A percentile compares a stretch with the other conserved stretches of the same genome.
Conservation (phyloP, 2,329 filamentous ascomycete species). For the Akanthomyces uredinophilus region DNA sequence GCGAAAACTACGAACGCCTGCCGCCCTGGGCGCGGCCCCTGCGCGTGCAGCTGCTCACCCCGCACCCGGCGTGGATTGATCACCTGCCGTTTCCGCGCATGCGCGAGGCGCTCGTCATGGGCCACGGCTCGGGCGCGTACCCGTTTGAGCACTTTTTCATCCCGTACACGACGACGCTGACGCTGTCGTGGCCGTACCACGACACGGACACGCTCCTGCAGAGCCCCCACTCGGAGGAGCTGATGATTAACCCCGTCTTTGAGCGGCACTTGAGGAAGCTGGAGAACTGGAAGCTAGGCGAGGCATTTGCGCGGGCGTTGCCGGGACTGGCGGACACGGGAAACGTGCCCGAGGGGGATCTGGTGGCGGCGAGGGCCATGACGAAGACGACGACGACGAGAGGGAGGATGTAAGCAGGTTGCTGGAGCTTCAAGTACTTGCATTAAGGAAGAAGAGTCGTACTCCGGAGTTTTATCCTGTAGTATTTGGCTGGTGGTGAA, state of each 20-base stretch:
- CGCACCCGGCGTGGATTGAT: constrained; percentile 79
- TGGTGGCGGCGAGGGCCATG: not conserved
- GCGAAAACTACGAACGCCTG: constrained; percentile 72
- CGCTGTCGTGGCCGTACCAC: constrained; percentile 81
- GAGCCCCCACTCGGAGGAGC: constrained; percentile 53
- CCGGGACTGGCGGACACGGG: constrained; percentile 39
- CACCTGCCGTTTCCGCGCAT: constrained; percentile 74
- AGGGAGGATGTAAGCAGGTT: not conserved
- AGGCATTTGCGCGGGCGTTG: constrained; percentile 60
- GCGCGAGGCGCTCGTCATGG: constrained; percentile 59
- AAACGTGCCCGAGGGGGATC: constrained; percentile 19
- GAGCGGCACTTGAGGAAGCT: constrained; percentile 70
- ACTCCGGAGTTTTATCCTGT: not conserved
- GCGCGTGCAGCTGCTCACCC: constrained; percentile 57
- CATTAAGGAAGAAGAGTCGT: not conserved
- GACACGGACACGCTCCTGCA: constrained; percentile 63
- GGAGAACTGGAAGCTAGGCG: constrained; percentile 77
- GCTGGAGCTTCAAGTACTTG: not conserved
- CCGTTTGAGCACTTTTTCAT: constrained; percentile 79
- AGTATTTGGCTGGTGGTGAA: no score
- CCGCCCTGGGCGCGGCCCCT: constrained; percentile 68
- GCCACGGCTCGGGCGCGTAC: constrained; percentile 42
- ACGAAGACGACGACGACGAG: not conserved
- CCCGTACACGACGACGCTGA: constrained; percentile 70
- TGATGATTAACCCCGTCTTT: constrained; percentile 82